Base-by-base conservation (phyloP, 225 moss, liverwort and hornwort genomes). In the Rhytidiadelphus loreus region DNA sequence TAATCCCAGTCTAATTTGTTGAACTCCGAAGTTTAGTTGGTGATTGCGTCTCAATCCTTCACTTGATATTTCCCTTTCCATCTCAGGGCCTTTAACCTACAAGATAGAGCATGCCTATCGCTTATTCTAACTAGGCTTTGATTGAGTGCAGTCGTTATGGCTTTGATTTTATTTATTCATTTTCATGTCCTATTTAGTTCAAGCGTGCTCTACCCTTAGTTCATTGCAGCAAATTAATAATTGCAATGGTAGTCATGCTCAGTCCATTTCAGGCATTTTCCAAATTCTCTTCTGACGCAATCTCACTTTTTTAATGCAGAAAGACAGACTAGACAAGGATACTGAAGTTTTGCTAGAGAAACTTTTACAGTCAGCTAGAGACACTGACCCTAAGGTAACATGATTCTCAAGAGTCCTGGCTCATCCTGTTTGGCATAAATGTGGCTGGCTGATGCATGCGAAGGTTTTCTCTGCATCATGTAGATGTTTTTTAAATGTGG, bases 271-370 rank as follows among this genome's bases (percentile, higher is more conserved):
- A 63, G 63, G 81, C 10, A 77, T 83, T 19, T 44, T 88, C 15
- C 64, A n/a, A 46, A 76, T 48, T 72, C 77, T 83, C 70, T 61
- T 84, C 89, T 90, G 76, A 89, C 60, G 35, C 76, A 44, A 66
- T n/a, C 61, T 75, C 62, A 19, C 66, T 81, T 61, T 43, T 72
- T 69, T 39, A 55, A 69, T 91, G 86, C 95, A 97, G 96, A 96
- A 91, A 90, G 91, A 93, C 41, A 93, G 90, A 83, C 80, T 96
- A 75, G 93, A 90, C 52, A 96, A 97, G 89, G 95, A 93, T 77
- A 96, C 95, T 35, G 97, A 97, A 93, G 90, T 93, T 60, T 83
- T 97, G 89, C 91, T 97, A 29, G 96, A 97, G 88, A 99, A 96
- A 93, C 95, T 97, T 80, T 93, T 99, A 56, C 91, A 93, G 61